phyloP scores from a whole-genome alignment of 2,329 filamentous ascomycete genomes.

The Cladosporium colombiae region DNA sequence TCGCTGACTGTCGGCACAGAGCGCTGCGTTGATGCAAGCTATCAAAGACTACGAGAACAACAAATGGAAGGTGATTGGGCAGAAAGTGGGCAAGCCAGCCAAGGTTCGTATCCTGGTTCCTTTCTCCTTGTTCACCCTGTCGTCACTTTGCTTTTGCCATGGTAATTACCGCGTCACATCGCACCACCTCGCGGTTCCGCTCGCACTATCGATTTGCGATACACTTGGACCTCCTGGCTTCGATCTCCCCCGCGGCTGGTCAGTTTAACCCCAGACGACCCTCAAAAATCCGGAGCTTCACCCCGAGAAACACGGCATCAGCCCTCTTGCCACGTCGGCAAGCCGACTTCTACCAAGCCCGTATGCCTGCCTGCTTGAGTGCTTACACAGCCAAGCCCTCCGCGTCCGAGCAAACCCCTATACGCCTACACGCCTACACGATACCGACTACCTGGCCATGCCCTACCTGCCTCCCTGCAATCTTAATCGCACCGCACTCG shows the following conservation, averaged over 20 bases:
- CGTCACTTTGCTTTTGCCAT: neutral
- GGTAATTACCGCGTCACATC: neutral
- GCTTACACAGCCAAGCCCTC: neutral
- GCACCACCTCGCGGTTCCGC: neutral
- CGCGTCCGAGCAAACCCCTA: neutral
- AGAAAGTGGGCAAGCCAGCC: slow-evolving; percentile 95
- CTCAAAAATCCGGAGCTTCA: neutral
- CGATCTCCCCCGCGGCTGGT: neutral
- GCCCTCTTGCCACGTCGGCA: neutral
- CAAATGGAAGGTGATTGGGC: slow-evolving; percentile 97
- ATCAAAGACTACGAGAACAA: slow-evolving; percentile 99
- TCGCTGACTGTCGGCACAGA: slow-evolving; percentile 52
- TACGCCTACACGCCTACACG: neutral
- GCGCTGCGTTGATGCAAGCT: slow-evolving; percentile 77
- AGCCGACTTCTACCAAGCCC: neutral
- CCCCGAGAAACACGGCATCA: neutral
- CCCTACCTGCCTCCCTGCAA: neutral
- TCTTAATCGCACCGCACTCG: neutral
- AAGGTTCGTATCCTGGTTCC: slow-evolving; percentile 62
- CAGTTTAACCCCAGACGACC: neutral
- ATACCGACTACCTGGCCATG: neutral
- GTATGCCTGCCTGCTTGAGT: neutral
- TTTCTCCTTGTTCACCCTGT: neutral
- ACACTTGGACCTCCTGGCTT: neutral
- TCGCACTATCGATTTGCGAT: neutral